Evolutionary conservation across 179 eudicot genomes (phyloP).

Genomic region (Camellia oleifera): DNA sequence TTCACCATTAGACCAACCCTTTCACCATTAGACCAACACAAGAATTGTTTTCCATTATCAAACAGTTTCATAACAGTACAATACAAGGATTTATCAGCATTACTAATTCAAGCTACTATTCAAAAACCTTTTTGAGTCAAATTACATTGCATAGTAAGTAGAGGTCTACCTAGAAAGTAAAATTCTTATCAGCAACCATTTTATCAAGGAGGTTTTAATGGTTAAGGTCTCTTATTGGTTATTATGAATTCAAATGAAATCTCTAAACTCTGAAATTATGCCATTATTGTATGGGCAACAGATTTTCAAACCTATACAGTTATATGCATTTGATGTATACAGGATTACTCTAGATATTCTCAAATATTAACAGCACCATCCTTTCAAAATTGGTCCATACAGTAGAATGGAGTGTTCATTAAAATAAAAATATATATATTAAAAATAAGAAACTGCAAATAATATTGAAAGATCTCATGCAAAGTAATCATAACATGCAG

Average conservation of each 20-base stretch:
- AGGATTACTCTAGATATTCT: neutral
- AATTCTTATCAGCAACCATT: neutral
- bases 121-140: neutral
- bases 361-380: neutral
- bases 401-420: neutral
- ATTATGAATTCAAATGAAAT: neutral
- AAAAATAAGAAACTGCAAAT: neutral
- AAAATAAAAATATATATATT: neutral
- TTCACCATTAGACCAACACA: neutral
- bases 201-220: neutral
- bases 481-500: conserved; percentile 7
- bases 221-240: neutral
- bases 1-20: neutral
- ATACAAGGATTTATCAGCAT: neutral
- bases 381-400: neutral
- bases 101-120: neutral
- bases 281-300: neutral
- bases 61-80: neutral
- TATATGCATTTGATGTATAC: neutral
- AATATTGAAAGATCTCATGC: neutral
- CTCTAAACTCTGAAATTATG: neutral
- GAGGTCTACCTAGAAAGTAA: neutral
- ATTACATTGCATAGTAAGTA: neutral
- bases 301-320: neutral
- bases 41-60: neutral